phyloP scores from a whole-genome alignment of 441 rosid genomes.

The Corymbia citriodora region DNA sequence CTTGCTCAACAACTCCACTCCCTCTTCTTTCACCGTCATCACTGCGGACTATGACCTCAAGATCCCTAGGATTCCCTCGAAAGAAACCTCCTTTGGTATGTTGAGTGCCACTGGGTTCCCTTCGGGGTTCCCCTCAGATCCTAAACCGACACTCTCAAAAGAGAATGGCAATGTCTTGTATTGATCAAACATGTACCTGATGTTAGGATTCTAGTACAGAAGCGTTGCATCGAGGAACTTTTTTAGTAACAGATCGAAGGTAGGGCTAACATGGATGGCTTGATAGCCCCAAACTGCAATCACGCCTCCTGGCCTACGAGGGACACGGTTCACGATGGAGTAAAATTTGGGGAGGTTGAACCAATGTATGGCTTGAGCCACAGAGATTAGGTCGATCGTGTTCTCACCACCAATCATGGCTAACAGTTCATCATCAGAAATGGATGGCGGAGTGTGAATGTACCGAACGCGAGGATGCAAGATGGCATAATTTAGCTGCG shows the following conservation, averaged over 20 bases:
- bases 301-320: constrained; percentile 55
- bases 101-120: constrained; percentile 43
- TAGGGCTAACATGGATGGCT: constrained; percentile 28
- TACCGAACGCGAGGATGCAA: constrained; percentile 36
- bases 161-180: constrained; percentile 57
- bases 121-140: constrained; percentile 54
- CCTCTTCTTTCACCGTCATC: constrained; percentile 36
- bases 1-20: constrained; percentile 50
- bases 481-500: constrained; percentile 27
- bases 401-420: constrained; percentile 49
- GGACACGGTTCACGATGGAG: constrained; percentile 28
- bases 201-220: constrained; percentile 31
- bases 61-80: constrained; percentile 38
- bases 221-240: constrained; percentile 31
- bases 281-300: constrained; percentile 64
- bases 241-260: constrained; percentile 33
- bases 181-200: constrained; percentile 10
- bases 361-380: constrained; percentile 68
- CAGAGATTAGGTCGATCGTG: constrained; percentile 53
- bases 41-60: constrained; percentile 47
- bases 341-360: constrained; percentile 58
- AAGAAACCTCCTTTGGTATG: constrained; percentile 40
- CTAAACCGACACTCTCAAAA: constrained; percentile 43
- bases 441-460: constrained; percentile 34
- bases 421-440: constrained; percentile 38